Base-by-base conservation (phyloP, 176 grass and related monocot species). In the Ensete ventricosum region DNA sequence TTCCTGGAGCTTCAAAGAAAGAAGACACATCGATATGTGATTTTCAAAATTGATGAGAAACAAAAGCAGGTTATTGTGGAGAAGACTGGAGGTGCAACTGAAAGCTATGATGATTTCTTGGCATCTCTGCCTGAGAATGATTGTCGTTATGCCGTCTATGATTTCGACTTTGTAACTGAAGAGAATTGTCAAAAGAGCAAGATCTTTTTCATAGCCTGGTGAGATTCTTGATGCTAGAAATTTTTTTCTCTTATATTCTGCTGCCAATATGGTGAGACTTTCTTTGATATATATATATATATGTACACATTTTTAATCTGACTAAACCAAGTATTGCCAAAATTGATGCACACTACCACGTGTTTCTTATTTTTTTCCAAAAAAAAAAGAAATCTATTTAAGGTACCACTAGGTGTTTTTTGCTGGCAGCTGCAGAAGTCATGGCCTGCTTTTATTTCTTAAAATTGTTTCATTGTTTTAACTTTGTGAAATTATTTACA, bases 131-230 rank as follows among this genome's bases (percentile, higher is more conserved):
- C 93, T 79, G 89, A 96, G 77, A 96, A 96, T 62, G 93, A 96
- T 71, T 96, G 93, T 77, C 88, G 93, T 86, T 96, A 92, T 69
- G 93, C 93, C 2, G 55, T 96, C 66, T 96, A 96, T 83, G 93
- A 96, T 79, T 96, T 96, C 64, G 93, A 96, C 84, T 96, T 96
- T 53, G 93, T 96, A 63, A 96, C 93, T 64, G 93, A 84, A 9
- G 93, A 96, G 62, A 96, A 96, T 57, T 91, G 91, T 69, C 93
- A 92, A 82, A 96, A 96, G 83, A 96, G 93, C 89, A 96, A 96
- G 85, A 96, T 96, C 71, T 96, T 96, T 73, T 96, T 96, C 86
- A 89, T 96, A 81, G 87, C 93, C 29, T 96, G 93, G 93, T 96
- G 80, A 92, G 81, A 1, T 21, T 86, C 62, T 55, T 71, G 25